phyloP scores from a whole-genome alignment of 768 basidiomycete genomes.

The Lanmaoa pseudosensibilis region DNA sequence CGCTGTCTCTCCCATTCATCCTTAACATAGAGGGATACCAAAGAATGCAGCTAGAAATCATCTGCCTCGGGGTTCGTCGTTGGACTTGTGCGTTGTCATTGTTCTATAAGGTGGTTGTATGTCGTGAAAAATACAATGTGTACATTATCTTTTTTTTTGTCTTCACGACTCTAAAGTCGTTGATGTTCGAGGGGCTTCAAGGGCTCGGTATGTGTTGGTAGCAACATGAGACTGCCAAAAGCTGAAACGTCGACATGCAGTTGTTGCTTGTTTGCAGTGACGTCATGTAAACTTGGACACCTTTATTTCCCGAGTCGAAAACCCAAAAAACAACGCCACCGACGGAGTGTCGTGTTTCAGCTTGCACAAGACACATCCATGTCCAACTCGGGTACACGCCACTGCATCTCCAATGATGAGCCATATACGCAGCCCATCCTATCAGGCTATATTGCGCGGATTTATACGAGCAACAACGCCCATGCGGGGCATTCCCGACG shows the following conservation, averaged over 20 bases:
- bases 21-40: conserved; percentile 28
- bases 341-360: too few species aligned
- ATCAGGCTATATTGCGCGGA: too few species aligned
- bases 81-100: neutral
- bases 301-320: too few species aligned
- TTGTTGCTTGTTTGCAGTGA: neutral
- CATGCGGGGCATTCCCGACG: too few species aligned
- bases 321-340: too few species aligned
- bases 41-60: conserved; percentile 16
- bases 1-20: neutral
- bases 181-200: neutral
- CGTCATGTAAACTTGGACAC: neutral
- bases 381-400: too few species aligned
- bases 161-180: neutral
- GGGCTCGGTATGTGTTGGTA: neutral
- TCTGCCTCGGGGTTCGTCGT: neutral
- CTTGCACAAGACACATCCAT: too few species aligned
- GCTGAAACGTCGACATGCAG: neutral
- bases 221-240: neutral
- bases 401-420: too few species aligned
- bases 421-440: too few species aligned
- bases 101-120: neutral
- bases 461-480: too few species aligned
- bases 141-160: neutral
- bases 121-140: neutral